Evolutionary conservation across 306 rosid genomes (phyloP), one percentile per base, ranked within the genome.

Genomic region (Cucumis melo): DNA sequence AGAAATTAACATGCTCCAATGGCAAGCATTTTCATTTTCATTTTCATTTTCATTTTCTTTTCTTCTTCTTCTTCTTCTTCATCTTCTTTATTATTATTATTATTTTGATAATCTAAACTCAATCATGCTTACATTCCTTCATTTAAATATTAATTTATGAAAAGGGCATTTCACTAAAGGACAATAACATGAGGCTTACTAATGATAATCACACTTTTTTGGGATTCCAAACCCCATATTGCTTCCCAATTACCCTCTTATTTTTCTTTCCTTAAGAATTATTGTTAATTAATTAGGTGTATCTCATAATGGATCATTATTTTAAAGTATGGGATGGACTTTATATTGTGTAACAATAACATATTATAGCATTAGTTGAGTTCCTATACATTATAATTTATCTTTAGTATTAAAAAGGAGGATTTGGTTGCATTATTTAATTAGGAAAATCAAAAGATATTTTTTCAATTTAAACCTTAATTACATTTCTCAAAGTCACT

Each of bases 61-160:
- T 27, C 29, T 27, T 27, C 29, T 27, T 27, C 29, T 27, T 27
- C 29, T 29, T 15, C n/a, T 29, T 27, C 29, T 27, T 27, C 29
- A 1, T 27, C 29, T 27, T 27, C 29, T 29, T 15, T n/a, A n/a
- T n/a, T n/a, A n/a, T n/a, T 1, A 38, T 38, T 3, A 7, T 39
- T 38, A 3, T 17, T 1, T 51, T 51, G 56, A 44, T 70, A 70
- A 70, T 24, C 20, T 24, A 70, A 46, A 44, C 58, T 70, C 12
- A 46, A 70, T 46, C 75, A 70, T 70, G 75, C 75, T 68, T 21
- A 42, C 57, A 70, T 70, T 46, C 58, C 58, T 70, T 48, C 57
- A 23, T 70, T 39, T 39, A 66, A 70, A 46, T 70, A 23, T 46
- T 48, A 23, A 23, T 70, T 70, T 46, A 42, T 39, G 38, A 70